Evolutionary conservation across 176 grass and related monocot genomes (phyloP).

Genomic region (Pontederia crassipes): DNA sequence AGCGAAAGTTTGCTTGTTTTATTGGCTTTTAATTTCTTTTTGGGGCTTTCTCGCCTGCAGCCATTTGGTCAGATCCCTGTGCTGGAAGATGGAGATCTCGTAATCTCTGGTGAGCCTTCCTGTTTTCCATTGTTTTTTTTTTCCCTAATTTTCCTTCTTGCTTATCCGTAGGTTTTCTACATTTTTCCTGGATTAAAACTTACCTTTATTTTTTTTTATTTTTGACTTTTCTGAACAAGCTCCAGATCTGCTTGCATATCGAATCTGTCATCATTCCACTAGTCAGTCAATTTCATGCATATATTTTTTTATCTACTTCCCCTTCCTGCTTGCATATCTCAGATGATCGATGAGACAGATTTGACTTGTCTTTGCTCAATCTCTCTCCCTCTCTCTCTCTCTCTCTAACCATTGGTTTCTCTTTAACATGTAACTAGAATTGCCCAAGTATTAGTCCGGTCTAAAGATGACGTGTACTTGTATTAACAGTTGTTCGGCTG

Average conservation of each 20-base stretch:
- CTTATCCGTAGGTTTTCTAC: neutral
- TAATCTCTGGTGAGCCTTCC: constrained; percentile 42
- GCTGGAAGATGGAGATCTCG: constrained; percentile 53
- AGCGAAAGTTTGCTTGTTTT: neutral
- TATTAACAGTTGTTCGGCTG: too few relatives aligned
- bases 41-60: constrained; percentile 25
- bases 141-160: neutral
- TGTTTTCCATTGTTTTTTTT: neutral
- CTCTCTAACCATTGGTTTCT: too few relatives aligned
- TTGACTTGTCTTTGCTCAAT: too few relatives aligned
- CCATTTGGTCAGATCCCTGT: constrained; percentile 85
- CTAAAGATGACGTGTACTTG: too few relatives aligned
- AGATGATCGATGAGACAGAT: too few relatives aligned
- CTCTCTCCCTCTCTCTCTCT: too few relatives aligned
- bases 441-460: too few relatives aligned
- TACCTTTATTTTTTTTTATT: too few relatives aligned
- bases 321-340: too few relatives aligned
- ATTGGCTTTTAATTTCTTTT: neutral
- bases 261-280: too few relatives aligned
- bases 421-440: too few relatives aligned
- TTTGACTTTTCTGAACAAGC: neutral
- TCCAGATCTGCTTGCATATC: neutral
- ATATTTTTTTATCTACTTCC: neutral
- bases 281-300: neutral
- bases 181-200: neutral